A percentile compares a stretch with the other conserved stretches of the same genome.
These are phyloP conservation scores for Ochetophila trinervis DNA, from an alignment of 306 rosid genomes.

Conservation along the genomic window DNA sequence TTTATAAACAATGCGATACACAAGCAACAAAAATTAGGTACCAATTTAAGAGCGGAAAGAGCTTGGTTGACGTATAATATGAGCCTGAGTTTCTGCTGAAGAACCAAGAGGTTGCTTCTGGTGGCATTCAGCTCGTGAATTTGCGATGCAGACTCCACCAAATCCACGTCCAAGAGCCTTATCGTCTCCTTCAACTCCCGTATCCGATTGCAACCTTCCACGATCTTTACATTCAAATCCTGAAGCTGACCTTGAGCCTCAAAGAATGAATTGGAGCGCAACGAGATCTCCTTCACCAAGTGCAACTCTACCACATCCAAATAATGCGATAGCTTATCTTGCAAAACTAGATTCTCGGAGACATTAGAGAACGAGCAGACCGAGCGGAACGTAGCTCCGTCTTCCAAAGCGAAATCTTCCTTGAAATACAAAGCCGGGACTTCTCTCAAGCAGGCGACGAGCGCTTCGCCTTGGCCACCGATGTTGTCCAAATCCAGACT, in stretches of 20 bases:
- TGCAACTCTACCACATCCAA: conserved; percentile 94
- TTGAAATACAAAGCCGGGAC: conserved; percentile 90
- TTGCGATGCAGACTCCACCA: conserved; percentile 78
- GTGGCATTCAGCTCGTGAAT: conserved; percentile 77
- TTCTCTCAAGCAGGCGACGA: conserved; percentile 89
- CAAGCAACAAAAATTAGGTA: conserved; percentile 20
- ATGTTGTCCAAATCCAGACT: conserved; percentile 46
- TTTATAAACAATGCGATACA: not conserved
- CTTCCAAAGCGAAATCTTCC: conserved; percentile 88
- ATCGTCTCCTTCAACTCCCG: conserved; percentile 80
- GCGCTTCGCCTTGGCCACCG: conserved; percentile 81
- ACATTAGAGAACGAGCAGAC: conserved; percentile 80
- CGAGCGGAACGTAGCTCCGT: conserved; percentile 82
- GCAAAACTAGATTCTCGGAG: conserved; percentile 63
- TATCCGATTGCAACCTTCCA: conserved; percentile 74
- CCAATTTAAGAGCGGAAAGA: conserved; percentile 90
- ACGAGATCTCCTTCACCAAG: conserved; percentile 90
- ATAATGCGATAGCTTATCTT: conserved; percentile 94
- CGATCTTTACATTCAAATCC: conserved; percentile 81
- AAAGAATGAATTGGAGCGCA: conserved; percentile 94
- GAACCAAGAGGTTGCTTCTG: conserved; percentile 71
- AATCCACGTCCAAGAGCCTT: conserved; percentile 76
- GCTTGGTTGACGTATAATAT: conserved; percentile 93
- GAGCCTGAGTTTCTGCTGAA: conserved; percentile 82
- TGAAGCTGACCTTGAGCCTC: conserved; percentile 95